Base-by-base conservation (phyloP, 1,284 basidiomycete genomes). In the Boletellus deceptivus region DNA sequence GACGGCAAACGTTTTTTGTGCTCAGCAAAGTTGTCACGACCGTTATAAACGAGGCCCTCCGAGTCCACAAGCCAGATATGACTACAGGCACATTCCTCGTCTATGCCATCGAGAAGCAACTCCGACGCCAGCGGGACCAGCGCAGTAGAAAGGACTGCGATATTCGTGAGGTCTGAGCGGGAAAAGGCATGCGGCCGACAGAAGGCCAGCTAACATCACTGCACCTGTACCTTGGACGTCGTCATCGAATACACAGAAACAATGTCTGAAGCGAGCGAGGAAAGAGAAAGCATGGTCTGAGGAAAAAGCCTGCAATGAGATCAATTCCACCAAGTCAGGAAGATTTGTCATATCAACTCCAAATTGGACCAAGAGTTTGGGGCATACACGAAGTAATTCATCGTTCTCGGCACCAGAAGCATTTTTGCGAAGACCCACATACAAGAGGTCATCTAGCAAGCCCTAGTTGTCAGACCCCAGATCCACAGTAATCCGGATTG, bases 171-270 rank as follows among this genome's bases (percentile, higher is more conserved):
- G 72, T 14, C 86, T 79, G 17, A 79, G 79, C 34, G 83, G 82
- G 1, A 88, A 82, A 36, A 92, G 76, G 58, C 84, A 84, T 36
- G 93, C 92, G 24, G 94, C 94, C 60, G 92, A 92, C 62, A 94
- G 72, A 74, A 97, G 91, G 11, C 94, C 94, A 36, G 86, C 89
- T 40, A 98, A 83, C 42, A 97, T 89, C 58, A 98, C 94, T 33
- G 90, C 90, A 24, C 92, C 93, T 2, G 93, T 95, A 39, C 92
- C 91, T 63, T 90, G 86, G 57, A 89, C 89, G 66, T 94, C 92
- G 62, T 96, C 93, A 69, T 98, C 97, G 77, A 95, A 95, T 45
- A 91, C 77, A 27, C 86, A 82, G 70, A 91, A 90, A 50, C 82
- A 76, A 55, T 84, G 67, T 51, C 89, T 81, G 73, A 88, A 93